Conservation (phyloP, 192 early-diverging fungal species). For the Glomus cerebriforme region DNA sequence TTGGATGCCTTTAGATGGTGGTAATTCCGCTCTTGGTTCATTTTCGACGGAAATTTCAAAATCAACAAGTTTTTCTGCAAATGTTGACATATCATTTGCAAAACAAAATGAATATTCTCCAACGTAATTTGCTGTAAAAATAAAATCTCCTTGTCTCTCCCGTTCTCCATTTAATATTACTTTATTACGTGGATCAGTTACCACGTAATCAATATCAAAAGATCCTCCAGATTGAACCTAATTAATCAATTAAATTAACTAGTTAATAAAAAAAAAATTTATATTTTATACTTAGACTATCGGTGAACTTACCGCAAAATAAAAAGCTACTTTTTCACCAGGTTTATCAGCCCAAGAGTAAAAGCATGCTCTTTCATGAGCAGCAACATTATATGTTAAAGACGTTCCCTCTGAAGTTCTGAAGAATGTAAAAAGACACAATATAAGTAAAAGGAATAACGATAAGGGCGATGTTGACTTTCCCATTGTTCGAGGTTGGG, state of each 20-base stretch:
- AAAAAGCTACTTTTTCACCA: conserved; percentile 93
- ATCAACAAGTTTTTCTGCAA: conserved; percentile 93
- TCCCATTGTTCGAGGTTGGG: neutral
- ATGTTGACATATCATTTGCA: conserved; percentile 91
- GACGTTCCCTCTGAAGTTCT: conserved; percentile 47
- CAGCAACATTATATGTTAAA: conserved; percentile 84
- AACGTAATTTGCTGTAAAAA: conserved; percentile 79
- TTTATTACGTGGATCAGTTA: conserved; percentile 72
- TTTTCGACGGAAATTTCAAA: conserved; percentile 94
- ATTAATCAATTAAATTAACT: neutral
- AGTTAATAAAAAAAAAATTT: neutral
- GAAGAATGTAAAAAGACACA: conserved; percentile 11
- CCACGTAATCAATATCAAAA: conserved; percentile 96
- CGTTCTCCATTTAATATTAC: conserved; percentile 75
- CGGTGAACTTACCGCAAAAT: conserved; percentile 87
- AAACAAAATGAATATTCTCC: conserved; percentile 99
- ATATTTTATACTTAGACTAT: neutral
- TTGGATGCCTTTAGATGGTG: conserved; percentile 35
- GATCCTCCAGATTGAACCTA: conserved; percentile 95
- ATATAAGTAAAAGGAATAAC: neutral
- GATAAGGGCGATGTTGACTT: neutral
- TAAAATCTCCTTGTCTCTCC: conserved; percentile 94
- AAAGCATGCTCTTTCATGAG: conserved; percentile 92
- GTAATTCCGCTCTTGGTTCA: conserved; percentile 60
- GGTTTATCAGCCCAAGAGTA: conserved; percentile 75